Percentiles rank a stretch among this genome's conserved stretches.
Conservation (phyloP, 192 early-diverging fungal genomes). For the Umbelopsis isabellina region DNA sequence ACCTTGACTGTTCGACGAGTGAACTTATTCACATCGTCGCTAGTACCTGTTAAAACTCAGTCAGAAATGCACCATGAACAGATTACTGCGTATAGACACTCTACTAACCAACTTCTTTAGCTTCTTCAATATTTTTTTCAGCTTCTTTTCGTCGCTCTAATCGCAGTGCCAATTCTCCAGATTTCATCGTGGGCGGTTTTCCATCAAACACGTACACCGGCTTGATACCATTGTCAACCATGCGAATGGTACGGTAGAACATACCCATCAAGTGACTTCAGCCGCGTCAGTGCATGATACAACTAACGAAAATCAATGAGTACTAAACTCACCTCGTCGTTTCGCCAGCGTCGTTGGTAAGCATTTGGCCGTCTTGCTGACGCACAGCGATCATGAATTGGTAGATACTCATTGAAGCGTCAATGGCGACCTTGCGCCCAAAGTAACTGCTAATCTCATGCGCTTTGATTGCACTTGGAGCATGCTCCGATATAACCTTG, state of each 20-base stretch:
- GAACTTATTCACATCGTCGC: slow-evolving; percentile 85
- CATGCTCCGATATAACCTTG: slow-evolving; percentile 92
- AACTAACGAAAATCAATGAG: background rate
- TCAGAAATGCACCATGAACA: background rate
- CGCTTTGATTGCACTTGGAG: slow-evolving; percentile 81
- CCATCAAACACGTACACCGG: slow-evolving; percentile 99
- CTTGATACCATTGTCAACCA: slow-evolving; percentile 97
- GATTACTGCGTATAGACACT: background rate
- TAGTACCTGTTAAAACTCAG: slow-evolving; percentile 52
- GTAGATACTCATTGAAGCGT: slow-evolving; percentile 97
- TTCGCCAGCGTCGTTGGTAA: slow-evolving; percentile 88
- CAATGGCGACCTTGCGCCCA: slow-evolving; percentile 95
- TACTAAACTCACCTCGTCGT: slow-evolving; percentile 72
- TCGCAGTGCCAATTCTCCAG: slow-evolving; percentile 83
- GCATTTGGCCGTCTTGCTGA: slow-evolving; percentile 82
- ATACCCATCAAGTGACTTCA: slow-evolving; percentile 93
- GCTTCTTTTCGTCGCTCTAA: slow-evolving; percentile 75
- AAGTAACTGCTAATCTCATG: slow-evolving; percentile 87
- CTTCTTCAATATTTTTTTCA: slow-evolving; percentile 67
- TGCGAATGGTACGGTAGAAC: slow-evolving; percentile 94
- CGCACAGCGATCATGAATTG: slow-evolving; percentile 99
- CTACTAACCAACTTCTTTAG: slow-evolving; percentile 63
- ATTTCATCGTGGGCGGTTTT: slow-evolving; percentile 92
- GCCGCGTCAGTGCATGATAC: background rate
- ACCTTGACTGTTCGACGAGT: slow-evolving; percentile 87